Evolutionary conservation across 1,284 basidiomycete genomes (phyloP).

Genomic region (Trichosporon sp.): DNA sequence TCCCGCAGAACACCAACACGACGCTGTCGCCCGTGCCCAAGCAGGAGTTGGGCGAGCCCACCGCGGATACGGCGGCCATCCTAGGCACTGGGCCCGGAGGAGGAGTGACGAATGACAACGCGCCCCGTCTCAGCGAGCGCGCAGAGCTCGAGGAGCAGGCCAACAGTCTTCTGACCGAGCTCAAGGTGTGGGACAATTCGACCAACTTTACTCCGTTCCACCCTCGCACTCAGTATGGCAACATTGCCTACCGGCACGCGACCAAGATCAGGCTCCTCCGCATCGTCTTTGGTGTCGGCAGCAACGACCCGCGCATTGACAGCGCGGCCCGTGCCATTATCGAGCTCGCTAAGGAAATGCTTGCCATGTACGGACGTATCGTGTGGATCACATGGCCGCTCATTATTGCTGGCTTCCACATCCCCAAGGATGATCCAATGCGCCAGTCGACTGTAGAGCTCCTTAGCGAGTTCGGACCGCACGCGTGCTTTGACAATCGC

Average conservation of each 20-base stretch:
- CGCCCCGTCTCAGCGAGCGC: slow-evolving; percentile 13
- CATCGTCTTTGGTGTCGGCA: slow-evolving; percentile 34
- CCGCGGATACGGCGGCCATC: not conserved
- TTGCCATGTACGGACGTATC: slow-evolving; percentile 37
- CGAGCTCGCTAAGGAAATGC: slow-evolving; percentile 39
- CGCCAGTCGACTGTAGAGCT: slow-evolving; percentile 33
- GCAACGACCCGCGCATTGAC: slow-evolving; percentile 35
- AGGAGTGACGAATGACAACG: not conserved
- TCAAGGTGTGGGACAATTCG: slow-evolving; percentile 39
- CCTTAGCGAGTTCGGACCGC: slow-evolving; percentile 39
- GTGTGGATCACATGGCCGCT: slow-evolving; percentile 45
- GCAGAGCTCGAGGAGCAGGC: slow-evolving; percentile 27
- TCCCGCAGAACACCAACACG: slow-evolving; percentile 11
- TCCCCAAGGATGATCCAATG: slow-evolving; percentile 32
- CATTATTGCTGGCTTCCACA: slow-evolving; percentile 40
- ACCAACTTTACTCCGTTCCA: slow-evolving; percentile 39
- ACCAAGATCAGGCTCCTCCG: slow-evolving; percentile 35
- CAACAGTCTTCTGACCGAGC: slow-evolving; percentile 33
- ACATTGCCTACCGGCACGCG: slow-evolving; percentile 40
- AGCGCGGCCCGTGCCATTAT: slow-evolving; percentile 33
- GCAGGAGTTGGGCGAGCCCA: not conserved
- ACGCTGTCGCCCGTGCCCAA: not conserved
- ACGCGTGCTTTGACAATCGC: slow-evolving; percentile 43
- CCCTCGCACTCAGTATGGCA: slow-evolving; percentile 40
- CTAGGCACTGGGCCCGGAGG: not conserved